phyloP scores from a whole-genome alignment of 2,329 filamentous ascomycete genomes.

The Pleoardoris graminearum region DNA sequence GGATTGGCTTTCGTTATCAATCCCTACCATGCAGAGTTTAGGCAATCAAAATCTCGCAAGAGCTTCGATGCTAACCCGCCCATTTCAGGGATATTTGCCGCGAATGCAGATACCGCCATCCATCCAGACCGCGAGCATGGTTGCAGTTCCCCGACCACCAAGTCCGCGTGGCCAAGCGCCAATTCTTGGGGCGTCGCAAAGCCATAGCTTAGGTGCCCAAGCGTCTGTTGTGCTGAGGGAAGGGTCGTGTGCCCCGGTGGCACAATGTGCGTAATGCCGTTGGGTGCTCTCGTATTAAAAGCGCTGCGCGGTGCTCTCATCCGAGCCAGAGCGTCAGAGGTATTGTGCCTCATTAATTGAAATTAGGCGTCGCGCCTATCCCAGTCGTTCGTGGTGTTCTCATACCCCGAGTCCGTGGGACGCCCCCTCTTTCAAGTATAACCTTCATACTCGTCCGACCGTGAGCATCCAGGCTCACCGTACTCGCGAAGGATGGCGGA shows the following conservation, averaged over 20 bases:
- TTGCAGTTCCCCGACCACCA: slow-evolving; percentile 21
- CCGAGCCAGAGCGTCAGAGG: slow-evolving; percentile 14
- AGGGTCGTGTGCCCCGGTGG: slow-evolving; percentile 16
- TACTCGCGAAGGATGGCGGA: slow-evolving; percentile 26
- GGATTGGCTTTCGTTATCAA: slow-evolving; percentile 30
- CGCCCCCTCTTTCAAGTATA: slow-evolving; percentile 1
- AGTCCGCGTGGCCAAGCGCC: slow-evolving; percentile 12
- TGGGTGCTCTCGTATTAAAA: slow-evolving; percentile 29
- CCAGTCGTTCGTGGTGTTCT: slow-evolving; percentile 11
- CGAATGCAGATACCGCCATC: slow-evolving; percentile 20
- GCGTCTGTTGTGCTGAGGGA: slow-evolving; percentile 19
- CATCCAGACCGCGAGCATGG: slow-evolving; percentile 19
- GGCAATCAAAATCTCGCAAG: slow-evolving; percentile 19
- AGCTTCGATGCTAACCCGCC: slow-evolving; percentile 17
- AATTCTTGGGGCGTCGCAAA: slow-evolving; percentile 15
- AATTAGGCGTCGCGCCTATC: slow-evolving; percentile 20
- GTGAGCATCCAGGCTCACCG: not conserved
- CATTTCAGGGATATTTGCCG: slow-evolving; percentile 21
- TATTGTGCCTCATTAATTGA: slow-evolving; percentile 22
- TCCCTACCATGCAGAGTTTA: slow-evolving; percentile 18
- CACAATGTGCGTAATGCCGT: slow-evolving; percentile 19
- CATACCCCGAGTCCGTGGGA: slow-evolving; percentile 6
- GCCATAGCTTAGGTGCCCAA: slow-evolving; percentile 13
- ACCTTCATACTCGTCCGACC: slow-evolving; percentile 2
- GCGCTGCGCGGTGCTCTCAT: slow-evolving; percentile 22